These are phyloP conservation scores for Chaetoceros tenuissimus DNA, from an alignment of 108 stramenopile genomes.

Conservation along the genomic window DNA sequence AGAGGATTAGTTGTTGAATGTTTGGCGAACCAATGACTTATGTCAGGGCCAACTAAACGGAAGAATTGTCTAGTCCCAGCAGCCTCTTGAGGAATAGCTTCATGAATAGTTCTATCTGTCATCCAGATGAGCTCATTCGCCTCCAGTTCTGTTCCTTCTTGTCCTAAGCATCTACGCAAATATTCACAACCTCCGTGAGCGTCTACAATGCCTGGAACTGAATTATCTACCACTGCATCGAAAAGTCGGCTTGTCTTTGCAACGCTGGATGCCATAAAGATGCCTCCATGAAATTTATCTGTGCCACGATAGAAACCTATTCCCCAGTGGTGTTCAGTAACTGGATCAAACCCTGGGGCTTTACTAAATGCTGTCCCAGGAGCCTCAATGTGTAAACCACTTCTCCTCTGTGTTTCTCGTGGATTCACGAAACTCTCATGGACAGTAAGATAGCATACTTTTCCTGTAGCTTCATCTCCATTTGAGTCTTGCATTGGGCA, in stretches of 20 bases:
- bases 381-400: not conserved
- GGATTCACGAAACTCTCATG: not conserved
- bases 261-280: slow-evolving; percentile 1
- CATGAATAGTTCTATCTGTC: not conserved
- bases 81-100: not conserved
- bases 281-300: not conserved
- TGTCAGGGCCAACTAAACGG: not conserved
- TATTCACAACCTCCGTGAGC: not conserved
- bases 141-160: not conserved
- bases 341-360: not conserved
- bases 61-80: not conserved
- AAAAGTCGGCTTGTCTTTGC: not conserved
- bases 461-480: not conserved
- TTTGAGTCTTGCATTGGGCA: not conserved
- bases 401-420: not conserved
- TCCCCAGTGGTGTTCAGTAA: not conserved
- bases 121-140: slow-evolving; percentile 2
- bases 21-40: not conserved
- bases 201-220: not conserved
- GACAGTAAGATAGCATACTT: not conserved
- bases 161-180: not conserved
- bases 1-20: not conserved
- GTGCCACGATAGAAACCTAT: not conserved
- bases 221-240: not conserved
- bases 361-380: not conserved